These are phyloP conservation scores for Geum urbanum DNA, from an alignment of 306 rosid species.

Conservation along the genomic window DNA sequence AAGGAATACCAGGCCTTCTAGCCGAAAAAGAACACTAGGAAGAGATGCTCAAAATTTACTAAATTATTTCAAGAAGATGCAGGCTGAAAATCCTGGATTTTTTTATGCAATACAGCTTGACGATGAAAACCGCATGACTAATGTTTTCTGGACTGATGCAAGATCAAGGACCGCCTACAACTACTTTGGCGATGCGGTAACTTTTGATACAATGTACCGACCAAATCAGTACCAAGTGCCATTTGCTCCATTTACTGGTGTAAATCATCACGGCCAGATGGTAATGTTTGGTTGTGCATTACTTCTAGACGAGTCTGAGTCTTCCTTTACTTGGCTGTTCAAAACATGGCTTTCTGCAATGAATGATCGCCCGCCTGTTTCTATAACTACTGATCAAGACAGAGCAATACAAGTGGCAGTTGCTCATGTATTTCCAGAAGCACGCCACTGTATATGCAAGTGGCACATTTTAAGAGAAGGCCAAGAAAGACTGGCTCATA, in stretches of 20 bases:
- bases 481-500: constrained; percentile 71
- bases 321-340: constrained; percentile 68
- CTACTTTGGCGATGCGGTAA: constrained; percentile 72
- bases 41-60: constrained; percentile 76
- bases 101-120: constrained; percentile 74
- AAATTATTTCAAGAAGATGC: constrained; percentile 73
- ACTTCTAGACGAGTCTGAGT: constrained; percentile 70
- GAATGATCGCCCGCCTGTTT: constrained; percentile 60
- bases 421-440: constrained; percentile 53
- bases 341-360: constrained; percentile 73
- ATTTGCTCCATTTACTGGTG: constrained; percentile 73
- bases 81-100: constrained; percentile 71
- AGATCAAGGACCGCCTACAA: constrained; percentile 69
- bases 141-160: constrained; percentile 79
- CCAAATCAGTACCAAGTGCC: constrained; percentile 82
- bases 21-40: constrained; percentile 60
- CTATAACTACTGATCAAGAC: constrained; percentile 80
- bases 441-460: constrained; percentile 74
- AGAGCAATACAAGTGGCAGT: constrained; percentile 66
- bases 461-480: constrained; percentile 91
- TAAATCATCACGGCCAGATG: constrained; percentile 76
- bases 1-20: constrained; percentile 42
- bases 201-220: constrained; percentile 71
- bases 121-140: constrained; percentile 71
- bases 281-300: constrained; percentile 77